phyloP scores from a whole-genome alignment of 1,284 basidiomycete species.

The Trichosporon sp. region DNA sequence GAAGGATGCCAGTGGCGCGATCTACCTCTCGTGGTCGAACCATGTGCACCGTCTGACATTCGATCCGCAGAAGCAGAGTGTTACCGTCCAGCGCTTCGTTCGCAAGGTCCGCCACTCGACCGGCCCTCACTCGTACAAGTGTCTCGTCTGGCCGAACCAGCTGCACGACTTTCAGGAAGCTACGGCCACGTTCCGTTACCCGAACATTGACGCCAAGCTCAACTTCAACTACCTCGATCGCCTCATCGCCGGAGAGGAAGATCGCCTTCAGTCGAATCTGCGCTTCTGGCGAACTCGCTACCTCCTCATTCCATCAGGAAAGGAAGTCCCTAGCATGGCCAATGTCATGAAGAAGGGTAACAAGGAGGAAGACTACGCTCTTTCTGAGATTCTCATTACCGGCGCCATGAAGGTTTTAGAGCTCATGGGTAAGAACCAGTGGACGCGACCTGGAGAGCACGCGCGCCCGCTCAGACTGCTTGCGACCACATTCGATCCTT shows the following conservation, averaged over 20 bases:
- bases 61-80: slow-evolving; percentile 71
- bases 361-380: slow-evolving; percentile 72
- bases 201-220: slow-evolving; percentile 55
- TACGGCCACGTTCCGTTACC: slow-evolving; percentile 73
- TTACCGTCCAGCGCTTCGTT: slow-evolving; percentile 85
- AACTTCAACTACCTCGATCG: slow-evolving; percentile 57
- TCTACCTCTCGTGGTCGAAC: slow-evolving; percentile 91
- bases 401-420: slow-evolving; percentile 92
- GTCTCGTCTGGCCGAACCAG: slow-evolving; percentile 89
- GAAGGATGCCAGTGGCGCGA: slow-evolving; percentile 67
- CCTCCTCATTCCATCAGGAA: slow-evolving; percentile 82
- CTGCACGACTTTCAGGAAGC: slow-evolving; percentile 83
- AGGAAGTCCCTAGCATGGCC: slow-evolving; percentile 60
- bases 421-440: slow-evolving; percentile 77
- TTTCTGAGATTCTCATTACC: slow-evolving; percentile 82
- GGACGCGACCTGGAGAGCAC: slow-evolving; percentile 67
- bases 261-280: slow-evolving; percentile 74
- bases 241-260: slow-evolving; percentile 81
- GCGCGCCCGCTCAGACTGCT: slow-evolving; percentile 67
- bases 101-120: slow-evolving; percentile 67
- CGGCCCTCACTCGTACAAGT: slow-evolving; percentile 74
- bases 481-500: slow-evolving; percentile 78
- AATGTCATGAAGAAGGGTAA: slow-evolving; percentile 62
- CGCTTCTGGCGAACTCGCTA: slow-evolving; percentile 96
- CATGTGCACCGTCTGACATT: slow-evolving; percentile 92